phyloP scores from a whole-genome alignment of 2,329 filamentous ascomycete species.

The Aspergillus pseudoterreus region DNA sequence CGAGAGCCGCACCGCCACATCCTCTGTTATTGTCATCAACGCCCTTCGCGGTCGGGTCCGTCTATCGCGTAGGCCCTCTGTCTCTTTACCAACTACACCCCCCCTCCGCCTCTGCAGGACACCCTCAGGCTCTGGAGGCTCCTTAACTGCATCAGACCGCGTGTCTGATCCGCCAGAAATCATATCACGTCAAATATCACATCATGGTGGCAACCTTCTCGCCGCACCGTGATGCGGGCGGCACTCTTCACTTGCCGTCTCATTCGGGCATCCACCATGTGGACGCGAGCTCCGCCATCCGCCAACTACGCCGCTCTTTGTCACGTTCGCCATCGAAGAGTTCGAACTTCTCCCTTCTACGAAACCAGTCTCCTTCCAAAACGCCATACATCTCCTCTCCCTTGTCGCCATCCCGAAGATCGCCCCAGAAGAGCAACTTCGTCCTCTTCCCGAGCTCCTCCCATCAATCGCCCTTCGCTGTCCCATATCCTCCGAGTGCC shows the following conservation, averaged over 20 bases:
- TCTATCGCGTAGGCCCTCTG: not conserved
- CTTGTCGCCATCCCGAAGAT: conserved; percentile 56
- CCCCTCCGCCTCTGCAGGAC: not conserved
- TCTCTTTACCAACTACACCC: conserved; percentile 2
- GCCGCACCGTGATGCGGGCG: conserved; percentile 55
- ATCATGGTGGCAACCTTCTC: conserved; percentile 48
- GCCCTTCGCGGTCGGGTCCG: conserved; percentile 4
- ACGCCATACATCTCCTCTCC: conserved; percentile 49
- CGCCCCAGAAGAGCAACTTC: conserved; percentile 50
- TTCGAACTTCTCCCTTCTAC: conserved; percentile 63
- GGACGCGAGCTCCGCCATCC: conserved; percentile 75
- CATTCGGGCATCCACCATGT: conserved; percentile 79
- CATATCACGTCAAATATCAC: not conserved
- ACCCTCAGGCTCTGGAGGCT: not conserved
- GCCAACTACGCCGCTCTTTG: conserved; percentile 79
- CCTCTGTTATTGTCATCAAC: conserved; percentile 14
- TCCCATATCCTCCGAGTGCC: conserved; percentile 63
- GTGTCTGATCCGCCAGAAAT: not conserved
- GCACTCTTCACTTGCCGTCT: conserved; percentile 80
- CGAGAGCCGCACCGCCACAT: conserved; percentile 13
- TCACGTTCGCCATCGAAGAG: conserved; percentile 89
- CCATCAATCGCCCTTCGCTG: conserved; percentile 54
- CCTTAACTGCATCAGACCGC: not conserved
- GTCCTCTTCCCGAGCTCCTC: conserved; percentile 45
- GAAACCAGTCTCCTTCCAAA: conserved; percentile 50